Base-by-base conservation (phyloP, 225 moss, liverwort and hornwort species). In the Sphagnum tenellum region DNA sequence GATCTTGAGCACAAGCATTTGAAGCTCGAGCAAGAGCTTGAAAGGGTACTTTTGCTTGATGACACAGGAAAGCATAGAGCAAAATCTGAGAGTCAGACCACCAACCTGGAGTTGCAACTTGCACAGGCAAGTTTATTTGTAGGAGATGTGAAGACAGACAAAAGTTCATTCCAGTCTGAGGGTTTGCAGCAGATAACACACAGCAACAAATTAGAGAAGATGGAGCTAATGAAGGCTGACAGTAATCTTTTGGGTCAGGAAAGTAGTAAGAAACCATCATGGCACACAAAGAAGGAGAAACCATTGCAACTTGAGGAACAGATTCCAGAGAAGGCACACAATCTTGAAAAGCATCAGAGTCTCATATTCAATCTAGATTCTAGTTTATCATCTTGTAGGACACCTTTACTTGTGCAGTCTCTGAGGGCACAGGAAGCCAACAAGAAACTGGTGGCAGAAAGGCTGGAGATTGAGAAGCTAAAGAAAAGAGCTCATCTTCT, bases 21-120 rank as follows among this genome's bases (percentile, higher is more conserved):
- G 12, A 45, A 85, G 49, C 63, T 84, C 4, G 86, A 88, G 71
- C 80, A 71, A 67, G 72, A 81, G 3, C 57, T 86, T 9, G 62
- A 62, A 44, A 84, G 71, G 69, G 65, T 62, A 4, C 66, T 64
- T 44, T 68, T 71, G 52, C 64, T 81, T 52, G 73, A 79, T 66
- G 77, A 86, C 70, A 78, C 73, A 46, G 75, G 75, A 56, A 71
- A 73, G 59, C 68, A 76, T 64, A 74, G 80, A 13, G 47, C 45
- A 8, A 71, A 68, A 68, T 69, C 78, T 50, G 81, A 78, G 54
- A 62, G 12, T 5, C 70, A 77, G 64, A 78, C 77, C 54, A 60
- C 29, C 47, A 47, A 67, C 48, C 66, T 74, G 0, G 77, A 74
- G 45, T 79, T 73, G 70, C 76, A 72, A 29, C 80, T 84, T 67